These are phyloP conservation scores for Vicia sativa DNA, from an alignment of 306 rosid species.

Conservation along the genomic window DNA sequence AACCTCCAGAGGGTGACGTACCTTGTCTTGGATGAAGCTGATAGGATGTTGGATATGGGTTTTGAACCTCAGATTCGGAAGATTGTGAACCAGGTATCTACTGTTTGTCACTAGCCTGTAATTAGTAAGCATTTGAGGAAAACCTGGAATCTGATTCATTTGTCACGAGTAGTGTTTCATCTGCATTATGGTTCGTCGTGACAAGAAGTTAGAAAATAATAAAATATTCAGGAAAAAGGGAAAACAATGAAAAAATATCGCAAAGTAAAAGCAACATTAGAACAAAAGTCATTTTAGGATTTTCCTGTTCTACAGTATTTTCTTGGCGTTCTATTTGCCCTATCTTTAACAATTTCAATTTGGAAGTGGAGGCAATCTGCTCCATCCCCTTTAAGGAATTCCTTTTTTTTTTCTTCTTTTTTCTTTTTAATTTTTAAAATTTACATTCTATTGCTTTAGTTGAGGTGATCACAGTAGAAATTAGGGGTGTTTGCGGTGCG, in stretches of 20 bases:
- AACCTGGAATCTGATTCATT: conserved; percentile 4
- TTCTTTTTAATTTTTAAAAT: not conserved
- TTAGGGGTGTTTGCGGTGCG: no score
- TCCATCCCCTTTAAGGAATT: not conserved
- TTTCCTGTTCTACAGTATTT: conserved; percentile 7
- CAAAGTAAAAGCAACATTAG: conserved; percentile 9
- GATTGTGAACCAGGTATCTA: conserved; percentile 88
- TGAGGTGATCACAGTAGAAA: not conserved
- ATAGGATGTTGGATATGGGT: conserved; percentile 99
- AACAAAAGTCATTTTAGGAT: not conserved
- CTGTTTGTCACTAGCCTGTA: conserved; percentile 22
- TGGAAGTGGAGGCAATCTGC: not conserved
- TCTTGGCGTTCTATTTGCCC: conserved; percentile 1
- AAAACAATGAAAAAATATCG: not conserved
- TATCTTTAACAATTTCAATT: not conserved
- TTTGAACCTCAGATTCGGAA: conserved; percentile 97
- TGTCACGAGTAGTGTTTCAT: not conserved
- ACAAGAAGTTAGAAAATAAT: conserved; percentile 4
- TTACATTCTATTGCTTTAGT: not conserved
- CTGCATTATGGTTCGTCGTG: not conserved
- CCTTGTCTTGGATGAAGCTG: conserved; percentile 96
- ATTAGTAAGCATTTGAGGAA: not conserved
- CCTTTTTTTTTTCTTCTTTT: not conserved
- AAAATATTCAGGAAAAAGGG: conserved; percentile 1
- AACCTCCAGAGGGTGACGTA: conserved; percentile 89